phyloP scores from a whole-genome alignment of 305 asterid species.

The Solanum chacoense region DNA sequence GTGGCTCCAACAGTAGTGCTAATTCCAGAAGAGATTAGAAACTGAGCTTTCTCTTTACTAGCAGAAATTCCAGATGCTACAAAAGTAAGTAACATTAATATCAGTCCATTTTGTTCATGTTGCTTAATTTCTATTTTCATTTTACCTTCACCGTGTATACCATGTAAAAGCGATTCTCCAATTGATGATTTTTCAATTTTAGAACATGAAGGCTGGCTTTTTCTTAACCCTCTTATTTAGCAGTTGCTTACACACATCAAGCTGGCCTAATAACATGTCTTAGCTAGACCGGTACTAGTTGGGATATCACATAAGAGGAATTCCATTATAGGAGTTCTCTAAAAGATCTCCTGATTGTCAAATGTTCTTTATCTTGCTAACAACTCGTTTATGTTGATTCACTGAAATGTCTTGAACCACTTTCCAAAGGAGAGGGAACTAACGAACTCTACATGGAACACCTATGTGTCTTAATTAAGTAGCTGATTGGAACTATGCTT shows the following conservation, averaged over 20 bases:
- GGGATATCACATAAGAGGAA: neutral
- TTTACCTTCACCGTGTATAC: neutral
- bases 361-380: neutral
- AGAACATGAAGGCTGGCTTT: neutral
- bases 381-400: neutral
- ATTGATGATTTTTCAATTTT: neutral
- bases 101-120: neutral
- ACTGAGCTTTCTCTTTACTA: conserved; percentile 30
- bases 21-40: conserved; percentile 26
- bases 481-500: neutral
- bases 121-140: neutral
- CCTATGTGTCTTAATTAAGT: neutral
- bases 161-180: neutral
- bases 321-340: neutral
- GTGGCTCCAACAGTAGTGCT: conserved; percentile 41
- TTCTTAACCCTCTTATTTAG: neutral
- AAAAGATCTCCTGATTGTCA: neutral
- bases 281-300: neutral
- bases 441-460: neutral
- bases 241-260: neutral
- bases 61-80: conserved; percentile 32
- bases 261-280: neutral
- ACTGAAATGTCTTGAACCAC: neutral
- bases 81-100: neutral
- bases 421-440: neutral